Conservation (phyloP, 176 grass and related monocot species). For the Melocanna baccifera region DNA sequence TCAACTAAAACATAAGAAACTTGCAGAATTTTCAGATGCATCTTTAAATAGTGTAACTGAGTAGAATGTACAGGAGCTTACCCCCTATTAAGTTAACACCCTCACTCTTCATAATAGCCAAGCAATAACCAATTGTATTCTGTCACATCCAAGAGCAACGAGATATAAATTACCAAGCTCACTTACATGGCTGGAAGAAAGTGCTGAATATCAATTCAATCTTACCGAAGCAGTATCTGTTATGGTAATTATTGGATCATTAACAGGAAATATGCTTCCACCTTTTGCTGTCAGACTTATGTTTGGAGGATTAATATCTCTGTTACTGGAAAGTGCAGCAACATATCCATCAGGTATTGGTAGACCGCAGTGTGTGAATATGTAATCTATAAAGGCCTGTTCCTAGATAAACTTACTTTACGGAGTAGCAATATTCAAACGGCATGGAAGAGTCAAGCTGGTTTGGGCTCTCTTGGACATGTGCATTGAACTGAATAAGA, state of each 20-base stretch:
- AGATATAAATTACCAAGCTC: conserved; percentile 11
- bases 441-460: conserved; percentile 15
- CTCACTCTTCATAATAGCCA: conserved; percentile 68
- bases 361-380: neutral
- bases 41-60: neutral
- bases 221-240: conserved; percentile 32
- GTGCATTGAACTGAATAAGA: conserved; percentile 61
- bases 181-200: conserved; percentile 8
- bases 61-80: conserved; percentile 38
- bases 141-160: conserved; percentile 25
- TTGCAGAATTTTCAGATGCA: neutral
- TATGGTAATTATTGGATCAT: conserved; percentile 46
- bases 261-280: conserved; percentile 69
- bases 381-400: neutral
- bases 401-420: conserved; percentile 48
- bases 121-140: conserved; percentile 53
- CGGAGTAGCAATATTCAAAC: conserved; percentile 83
- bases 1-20: neutral
- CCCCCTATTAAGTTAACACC: conserved; percentile 81
- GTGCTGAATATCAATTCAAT: conserved; percentile 10
- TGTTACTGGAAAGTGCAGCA: conserved; percentile 46
- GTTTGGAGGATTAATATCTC: conserved; percentile 32
- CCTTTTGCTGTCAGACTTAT: conserved; percentile 64
- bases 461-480: conserved; percentile 43
- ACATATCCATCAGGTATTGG: conserved; percentile 17